A percentile compares a stretch with the other conserved stretches of the same genome.
Conservation (phyloP, 192 early-diverging fungal genomes). For the Chytriomyces sp. region DNA sequence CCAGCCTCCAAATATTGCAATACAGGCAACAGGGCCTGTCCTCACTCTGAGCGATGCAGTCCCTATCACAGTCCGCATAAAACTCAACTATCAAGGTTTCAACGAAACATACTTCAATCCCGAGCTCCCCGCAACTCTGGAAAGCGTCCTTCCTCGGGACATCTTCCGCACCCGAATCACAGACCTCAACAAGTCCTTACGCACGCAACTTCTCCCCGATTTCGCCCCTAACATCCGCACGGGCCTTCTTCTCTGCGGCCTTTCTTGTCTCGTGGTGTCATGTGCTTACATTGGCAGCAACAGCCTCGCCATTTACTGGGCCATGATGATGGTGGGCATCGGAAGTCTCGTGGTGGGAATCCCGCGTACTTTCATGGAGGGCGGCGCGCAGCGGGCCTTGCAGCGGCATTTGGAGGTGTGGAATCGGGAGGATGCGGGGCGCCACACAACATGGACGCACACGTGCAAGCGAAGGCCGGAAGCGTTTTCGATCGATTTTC, state of each 20-base stretch:
- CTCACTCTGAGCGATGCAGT: too few species aligned
- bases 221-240: neutral
- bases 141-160: too few species aligned
- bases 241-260: neutral
- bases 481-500: neutral
- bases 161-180: neutral
- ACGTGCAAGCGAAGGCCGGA: neutral
- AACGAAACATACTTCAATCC: too few species aligned
- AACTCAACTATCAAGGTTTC: too few species aligned
- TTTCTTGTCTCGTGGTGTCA: neutral
- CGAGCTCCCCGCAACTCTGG: too few species aligned
- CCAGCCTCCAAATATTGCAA: too few species aligned
- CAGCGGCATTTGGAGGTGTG: neutral
- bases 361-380: neutral
- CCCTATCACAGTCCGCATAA: too few species aligned
- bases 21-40: too few species aligned
- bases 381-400: neutral
- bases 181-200: neutral
- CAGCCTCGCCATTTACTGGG: neutral
- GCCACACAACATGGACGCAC: neutral
- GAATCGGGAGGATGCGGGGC: neutral
- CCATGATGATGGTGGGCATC: neutral
- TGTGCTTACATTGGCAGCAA: neutral
- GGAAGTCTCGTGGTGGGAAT: neutral
- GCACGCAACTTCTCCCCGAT: neutral